phyloP scores from a whole-genome alignment of 2,329 filamentous ascomycete genomes.

The Alternaria gaisen region DNA sequence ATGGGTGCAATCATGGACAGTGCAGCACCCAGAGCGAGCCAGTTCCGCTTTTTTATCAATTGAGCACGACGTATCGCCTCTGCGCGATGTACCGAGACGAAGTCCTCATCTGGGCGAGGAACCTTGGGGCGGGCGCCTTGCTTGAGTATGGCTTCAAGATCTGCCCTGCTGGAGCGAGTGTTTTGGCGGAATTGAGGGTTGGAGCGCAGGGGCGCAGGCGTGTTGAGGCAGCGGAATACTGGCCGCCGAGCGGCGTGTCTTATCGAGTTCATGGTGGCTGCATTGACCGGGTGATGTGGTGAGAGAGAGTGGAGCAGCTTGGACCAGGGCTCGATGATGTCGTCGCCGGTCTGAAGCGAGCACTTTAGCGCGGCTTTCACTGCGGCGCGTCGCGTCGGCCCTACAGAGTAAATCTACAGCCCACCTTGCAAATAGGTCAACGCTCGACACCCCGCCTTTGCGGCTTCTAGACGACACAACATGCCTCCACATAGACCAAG shows the following conservation, averaged over 20 bases:
- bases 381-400: slow-evolving; percentile 31
- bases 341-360: slow-evolving; percentile 9
- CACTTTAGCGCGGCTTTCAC: slow-evolving; percentile 9
- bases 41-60: slow-evolving; percentile 40
- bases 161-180: slow-evolving; percentile 25
- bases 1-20: slow-evolving; percentile 51
- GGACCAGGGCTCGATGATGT: slow-evolving; percentile 29
- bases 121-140: slow-evolving; percentile 16
- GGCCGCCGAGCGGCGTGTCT: slow-evolving; percentile 43
- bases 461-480: not conserved
- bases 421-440: not conserved
- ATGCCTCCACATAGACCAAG: slow-evolving; percentile 18
- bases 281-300: not conserved
- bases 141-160: slow-evolving; percentile 26
- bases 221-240: slow-evolving; percentile 40
- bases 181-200: slow-evolving; percentile 27
- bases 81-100: slow-evolving; percentile 47
- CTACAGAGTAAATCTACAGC: slow-evolving; percentile 11
- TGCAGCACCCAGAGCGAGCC: slow-evolving; percentile 45
- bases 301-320: slow-evolving; percentile 19
- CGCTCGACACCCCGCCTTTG: not conserved
- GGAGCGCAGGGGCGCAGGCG: slow-evolving; percentile 22
- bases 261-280: slow-evolving; percentile 42
- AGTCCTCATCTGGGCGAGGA: slow-evolving; percentile 34
- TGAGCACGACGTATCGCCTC: slow-evolving; percentile 42